phyloP scores from a whole-genome alignment of 805 yeast species.

The Scheffersomyces amazonensis region DNA sequence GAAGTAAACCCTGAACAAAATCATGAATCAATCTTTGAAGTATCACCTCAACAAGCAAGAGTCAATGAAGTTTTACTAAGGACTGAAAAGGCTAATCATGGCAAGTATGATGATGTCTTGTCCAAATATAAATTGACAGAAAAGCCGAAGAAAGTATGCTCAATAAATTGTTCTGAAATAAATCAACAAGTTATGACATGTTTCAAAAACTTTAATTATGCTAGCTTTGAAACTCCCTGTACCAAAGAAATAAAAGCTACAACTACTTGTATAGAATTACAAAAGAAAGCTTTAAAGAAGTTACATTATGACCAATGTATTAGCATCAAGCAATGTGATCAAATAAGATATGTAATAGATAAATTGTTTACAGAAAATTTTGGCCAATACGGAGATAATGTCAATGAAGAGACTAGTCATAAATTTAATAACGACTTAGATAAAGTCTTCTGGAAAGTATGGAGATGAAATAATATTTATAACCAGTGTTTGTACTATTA shows the following conservation, averaged over 20 bases:
- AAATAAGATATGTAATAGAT: slow-evolving; percentile 35
- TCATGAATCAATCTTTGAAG: slow-evolving; percentile 19
- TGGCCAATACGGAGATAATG: slow-evolving; percentile 34
- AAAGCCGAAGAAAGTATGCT: slow-evolving; percentile 19
- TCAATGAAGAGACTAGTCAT: slow-evolving; percentile 19
- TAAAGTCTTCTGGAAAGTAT: slow-evolving; percentile 24
- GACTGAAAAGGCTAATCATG: slow-evolving; percentile 8
- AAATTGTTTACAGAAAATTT: slow-evolving; percentile 31
- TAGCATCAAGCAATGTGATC: slow-evolving; percentile 30
- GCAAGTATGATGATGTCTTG: slow-evolving; percentile 21
- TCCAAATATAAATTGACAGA: slow-evolving; percentile 29
- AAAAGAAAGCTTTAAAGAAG: slow-evolving; percentile 29
- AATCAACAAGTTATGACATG: slow-evolving; percentile 36
- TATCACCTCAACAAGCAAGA: slow-evolving; percentile 21
- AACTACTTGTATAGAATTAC: slow-evolving; percentile 31
- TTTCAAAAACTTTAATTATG: slow-evolving; percentile 28
- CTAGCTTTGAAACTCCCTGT: slow-evolving; percentile 25
- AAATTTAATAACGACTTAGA: slow-evolving; percentile 30
- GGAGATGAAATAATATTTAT: slow-evolving; percentile 20
- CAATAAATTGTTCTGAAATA: slow-evolving; percentile 40
- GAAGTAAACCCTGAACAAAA: slow-evolving; percentile 26
- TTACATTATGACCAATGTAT: slow-evolving; percentile 37
- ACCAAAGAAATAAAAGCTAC: slow-evolving; percentile 23
- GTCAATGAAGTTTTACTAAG: slow-evolving; percentile 23
- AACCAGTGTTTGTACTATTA: no score